Percentiles rank a stretch among this genome's conserved stretches.
phyloP scores from a whole-genome alignment of 2,329 filamentous ascomycete genomes.

The Hypoxylon sp. region DNA sequence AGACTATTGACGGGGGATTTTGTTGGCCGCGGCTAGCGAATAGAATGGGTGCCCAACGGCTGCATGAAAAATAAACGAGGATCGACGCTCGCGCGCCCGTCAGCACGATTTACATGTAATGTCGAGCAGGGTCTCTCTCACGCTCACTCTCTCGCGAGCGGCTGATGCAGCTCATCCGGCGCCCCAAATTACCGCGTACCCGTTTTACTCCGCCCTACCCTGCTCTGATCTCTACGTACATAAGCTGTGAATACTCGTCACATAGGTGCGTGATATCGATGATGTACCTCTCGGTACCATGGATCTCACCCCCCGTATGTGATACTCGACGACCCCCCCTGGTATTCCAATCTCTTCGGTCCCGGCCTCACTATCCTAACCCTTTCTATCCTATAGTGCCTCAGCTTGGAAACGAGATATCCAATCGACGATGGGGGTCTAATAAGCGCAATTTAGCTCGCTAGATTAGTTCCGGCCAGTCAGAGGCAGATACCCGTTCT shows the following conservation, averaged over 20 bases:
- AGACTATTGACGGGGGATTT: conserved; percentile 9
- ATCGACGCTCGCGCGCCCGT: conserved; percentile 35
- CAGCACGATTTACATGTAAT: conserved; percentile 24
- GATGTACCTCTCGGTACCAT: conserved; percentile 8
- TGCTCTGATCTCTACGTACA: conserved; percentile 14
- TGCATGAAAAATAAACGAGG: conserved; percentile 35
- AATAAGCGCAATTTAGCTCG: conserved; percentile 5
- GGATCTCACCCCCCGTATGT: conserved; percentile 1
- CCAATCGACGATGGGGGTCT: conserved; percentile 1
- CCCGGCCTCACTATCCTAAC: background rate
- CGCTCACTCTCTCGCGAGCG: background rate
- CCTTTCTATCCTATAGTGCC: background rate
- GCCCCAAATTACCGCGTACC: conserved; percentile 18
- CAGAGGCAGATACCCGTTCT: conserved; percentile 1
- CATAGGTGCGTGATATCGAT: background rate
- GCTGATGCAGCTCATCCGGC: conserved; percentile 23
- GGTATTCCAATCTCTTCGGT: conserved; percentile 4
- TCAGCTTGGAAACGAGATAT: background rate
- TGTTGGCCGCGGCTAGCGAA: conserved; percentile 25
- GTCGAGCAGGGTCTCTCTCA: conserved; percentile 29
- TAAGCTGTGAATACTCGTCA: background rate
- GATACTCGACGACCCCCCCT: conserved; percentile 4
- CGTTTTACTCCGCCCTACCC: conserved; percentile 1
- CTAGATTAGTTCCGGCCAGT: conserved; percentile 8
- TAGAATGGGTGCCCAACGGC: conserved; percentile 29